Percentiles rank a stretch among this genome's conserved stretches.
Evolutionary conservation across 2,329 filamentous ascomycete species (phyloP).

Genomic region (Beauveria scarabaeidicola): DNA sequence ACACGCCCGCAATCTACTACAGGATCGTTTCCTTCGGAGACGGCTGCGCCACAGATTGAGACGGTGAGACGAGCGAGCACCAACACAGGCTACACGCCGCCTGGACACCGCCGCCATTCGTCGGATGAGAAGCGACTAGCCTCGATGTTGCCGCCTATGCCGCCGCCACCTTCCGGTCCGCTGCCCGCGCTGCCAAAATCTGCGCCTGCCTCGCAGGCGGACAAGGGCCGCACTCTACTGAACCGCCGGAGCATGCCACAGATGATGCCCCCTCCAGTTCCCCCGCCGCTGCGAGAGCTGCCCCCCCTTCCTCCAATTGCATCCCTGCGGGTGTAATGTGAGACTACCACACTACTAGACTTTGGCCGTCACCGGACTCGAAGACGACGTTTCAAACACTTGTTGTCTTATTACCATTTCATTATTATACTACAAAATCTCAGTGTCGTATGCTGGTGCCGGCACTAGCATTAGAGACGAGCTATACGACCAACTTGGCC

Average conservation of each 20-base stretch:
- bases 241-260: constrained; percentile 44
- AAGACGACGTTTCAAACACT: neutral
- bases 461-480: constrained; percentile 1
- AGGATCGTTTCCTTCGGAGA: neutral
- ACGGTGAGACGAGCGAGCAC: neutral
- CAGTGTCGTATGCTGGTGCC: neutral
- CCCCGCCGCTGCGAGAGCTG: constrained; percentile 46
- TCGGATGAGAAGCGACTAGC: constrained; percentile 4
- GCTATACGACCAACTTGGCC: neutral
- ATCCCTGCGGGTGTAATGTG: constrained; percentile 5
- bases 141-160: constrained; percentile 9
- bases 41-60: neutral
- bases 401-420: neutral
- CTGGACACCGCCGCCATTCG: constrained; percentile 4
- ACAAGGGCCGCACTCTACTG: constrained; percentile 18
- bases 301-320: constrained; percentile 39
- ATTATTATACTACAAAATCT: neutral
- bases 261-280: constrained; percentile 38
- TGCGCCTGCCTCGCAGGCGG: constrained; percentile 16
- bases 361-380: neutral
- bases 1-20: neutral
- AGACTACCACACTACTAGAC: neutral
- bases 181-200: constrained; percentile 24
- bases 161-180: constrained; percentile 23
- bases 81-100: neutral